Evolutionary conservation across 495 filamentous ascomycete species (phyloP).

Genomic region (Aspergillus carlsbadensis): DNA sequence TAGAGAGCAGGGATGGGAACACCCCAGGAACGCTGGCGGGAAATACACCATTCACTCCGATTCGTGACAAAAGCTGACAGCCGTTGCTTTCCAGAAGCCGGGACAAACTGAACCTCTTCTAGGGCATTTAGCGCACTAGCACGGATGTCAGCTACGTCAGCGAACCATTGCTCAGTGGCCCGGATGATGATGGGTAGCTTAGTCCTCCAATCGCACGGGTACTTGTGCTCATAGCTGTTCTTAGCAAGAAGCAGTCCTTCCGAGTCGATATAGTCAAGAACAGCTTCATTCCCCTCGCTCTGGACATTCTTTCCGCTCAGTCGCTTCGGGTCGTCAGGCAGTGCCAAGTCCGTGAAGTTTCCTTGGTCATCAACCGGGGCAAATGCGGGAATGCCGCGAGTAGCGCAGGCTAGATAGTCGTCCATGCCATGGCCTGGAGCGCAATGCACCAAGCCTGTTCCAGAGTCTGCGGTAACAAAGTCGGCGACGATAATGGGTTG

Average conservation of each 20-base stretch:
- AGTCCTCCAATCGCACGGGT: slow-evolving; percentile 96
- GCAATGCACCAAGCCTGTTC: slow-evolving; percentile 88
- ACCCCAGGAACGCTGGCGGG: slow-evolving; percentile 95
- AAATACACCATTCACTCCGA: slow-evolving; percentile 97
- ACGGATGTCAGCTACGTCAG: slow-evolving; percentile 83
- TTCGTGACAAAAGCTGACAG: slow-evolving; percentile 82
- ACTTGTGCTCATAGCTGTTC: slow-evolving; percentile 80
- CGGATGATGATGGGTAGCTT: slow-evolving; percentile 87
- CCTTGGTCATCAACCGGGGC: slow-evolving; percentile 83
- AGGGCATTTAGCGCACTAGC: slow-evolving; percentile 64
- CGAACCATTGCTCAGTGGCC: slow-evolving; percentile 97
- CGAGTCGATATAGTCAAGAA: slow-evolving; percentile 63
- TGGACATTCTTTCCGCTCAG: slow-evolving; percentile 64
- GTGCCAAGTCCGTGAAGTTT: slow-evolving; percentile 71
- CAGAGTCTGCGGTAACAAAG: slow-evolving; percentile 84
- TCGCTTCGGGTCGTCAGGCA: slow-evolving; percentile 59
- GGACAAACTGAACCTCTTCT: slow-evolving; percentile 72
- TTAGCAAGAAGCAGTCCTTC: slow-evolving; percentile 57
- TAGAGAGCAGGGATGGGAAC: slow-evolving; percentile 94
- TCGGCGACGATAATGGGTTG: slow-evolving; percentile 76
- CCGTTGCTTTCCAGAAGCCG: slow-evolving; percentile 65
- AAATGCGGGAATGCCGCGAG: slow-evolving; percentile 62
- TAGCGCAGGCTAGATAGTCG: slow-evolving; percentile 81
- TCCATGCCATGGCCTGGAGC: slow-evolving; percentile 97
- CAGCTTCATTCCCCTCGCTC: slow-evolving; percentile 61